Percentiles rank a stretch among this genome's conserved stretches.
Evolutionary conservation across 805 yeast species (phyloP).

Genomic region (Yarrowia porcina): DNA sequence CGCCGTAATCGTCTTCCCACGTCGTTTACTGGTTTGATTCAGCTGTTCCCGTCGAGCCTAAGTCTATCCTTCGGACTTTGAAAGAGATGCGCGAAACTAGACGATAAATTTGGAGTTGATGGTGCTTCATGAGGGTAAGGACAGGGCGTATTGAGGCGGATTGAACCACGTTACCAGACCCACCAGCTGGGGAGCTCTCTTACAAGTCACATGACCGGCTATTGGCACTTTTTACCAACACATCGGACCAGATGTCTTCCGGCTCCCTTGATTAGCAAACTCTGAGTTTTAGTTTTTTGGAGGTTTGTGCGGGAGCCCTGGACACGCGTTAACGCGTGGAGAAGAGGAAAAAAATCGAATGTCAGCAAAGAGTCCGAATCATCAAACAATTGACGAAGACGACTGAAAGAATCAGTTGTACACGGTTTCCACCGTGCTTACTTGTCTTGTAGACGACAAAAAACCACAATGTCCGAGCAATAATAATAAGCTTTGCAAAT

Average conservation of each 20-base stretch:
- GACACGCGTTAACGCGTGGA: neutral
- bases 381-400: neutral
- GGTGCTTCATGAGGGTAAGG: no score
- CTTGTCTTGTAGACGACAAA: neutral
- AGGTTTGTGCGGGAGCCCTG: constrained; percentile 9
- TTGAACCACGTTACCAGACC: no score
- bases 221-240: neutral
- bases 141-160: neutral
- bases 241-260: neutral
- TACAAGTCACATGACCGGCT: neutral
- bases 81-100: no score
- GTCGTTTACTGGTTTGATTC: neutral
- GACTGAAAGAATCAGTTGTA: neutral
- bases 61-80: neutral
- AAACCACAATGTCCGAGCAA: neutral
- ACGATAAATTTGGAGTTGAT: no score
- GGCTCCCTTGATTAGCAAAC: constrained; percentile 17
- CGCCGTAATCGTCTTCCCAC: neutral
- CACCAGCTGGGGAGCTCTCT: no score
- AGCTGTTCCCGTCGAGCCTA: neutral
- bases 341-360: neutral
- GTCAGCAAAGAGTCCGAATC: neutral
- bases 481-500: neutral
- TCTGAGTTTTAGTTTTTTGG: constrained; percentile 1
- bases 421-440: neutral